Evolutionary conservation across 1,139 yeast species (phyloP), one percentile per base, ranked within the genome.

Genomic region (Geotrichum klebahnii): DNA sequence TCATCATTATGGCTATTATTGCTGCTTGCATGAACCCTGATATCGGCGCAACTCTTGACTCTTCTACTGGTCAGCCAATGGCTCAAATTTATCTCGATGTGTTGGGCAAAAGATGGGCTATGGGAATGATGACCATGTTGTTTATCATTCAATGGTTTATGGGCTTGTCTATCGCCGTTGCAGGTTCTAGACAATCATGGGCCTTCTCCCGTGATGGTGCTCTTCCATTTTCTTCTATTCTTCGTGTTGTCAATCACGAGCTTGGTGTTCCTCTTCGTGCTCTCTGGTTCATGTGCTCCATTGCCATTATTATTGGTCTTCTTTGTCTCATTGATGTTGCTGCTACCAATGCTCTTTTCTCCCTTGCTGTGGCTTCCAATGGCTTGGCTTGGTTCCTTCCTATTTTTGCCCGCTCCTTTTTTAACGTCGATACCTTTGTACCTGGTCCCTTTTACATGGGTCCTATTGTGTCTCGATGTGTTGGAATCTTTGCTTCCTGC

Each of bases 171-270:
- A 72, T 77, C 0, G 73, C 86, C 31, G 85, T 95, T 0, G 86
- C 96, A 0, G 90, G 94, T 0, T 85, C 95, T 5, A 79, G 96
- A 71, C 81, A 87, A 32, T 84, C 90, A 0, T 88, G 81, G 70
- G 88, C 95, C 12, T 82, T 88, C 68, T 87, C 95, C 48, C 79
- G 97, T 67, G 97, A 88, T 65, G 89, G 85, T 42, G 96, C 94
- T 0, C 69, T 88, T 44, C 96, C 96, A 0, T 80, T 75, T 58
- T 78, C 82, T 10, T 55, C 61, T 55, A 55, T 53, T 46, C 73
- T 81, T 55, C 79, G 79, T 59, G 75, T 70, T 44, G 82, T 82
- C 51, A 71, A 81, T 62, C 71, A 73, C 48, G 72, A 62, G 55
- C 65, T 77, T 19, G 71, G 75, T 24, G 82, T 79, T 24, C 88